Evolutionary conservation across 108 stramenopile species (phyloP), one percentile per base, ranked within the genome.

Genomic region (Stephanodiscus triporus): DNA sequence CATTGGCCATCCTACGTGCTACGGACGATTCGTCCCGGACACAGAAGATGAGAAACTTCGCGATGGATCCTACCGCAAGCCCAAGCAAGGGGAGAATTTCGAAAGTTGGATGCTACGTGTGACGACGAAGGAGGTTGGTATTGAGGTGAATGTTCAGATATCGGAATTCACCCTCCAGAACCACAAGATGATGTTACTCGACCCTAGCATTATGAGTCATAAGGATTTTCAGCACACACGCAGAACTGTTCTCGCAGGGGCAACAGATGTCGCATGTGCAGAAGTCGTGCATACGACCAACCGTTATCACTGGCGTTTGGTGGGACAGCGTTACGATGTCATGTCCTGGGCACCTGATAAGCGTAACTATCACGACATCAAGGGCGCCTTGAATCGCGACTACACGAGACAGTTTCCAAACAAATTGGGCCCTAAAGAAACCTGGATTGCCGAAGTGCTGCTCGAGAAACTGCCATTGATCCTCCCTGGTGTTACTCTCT

Each of bases 151-250:
- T 73, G 75, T 97, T 19, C 98, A 99, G 73, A 88, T 98, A 16
- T 96, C 96, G 56, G 98, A 99, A 77, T 98, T 98, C 78, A 98
- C 98, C 4, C 83, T 99, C 32, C 97, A 98, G 69, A 96, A 97
- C 69, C 98, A 98, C 87, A 95, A 97, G 66, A 97, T 98, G 95
- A 89, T 93, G 47, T 74, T 98, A 30, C 88, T 99, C 8, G 97
- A 98, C 70, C 86, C 82, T 4, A 85, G 92, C 45, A 93, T 99
- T 26, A 77, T 95, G 76, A 89, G 89, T 14, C 91, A 97, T 78
- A 87, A 76, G 9, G 98, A 97, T 73, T 98, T 99, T 74, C 75
- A 76, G 23, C 67, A 82, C 36, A 85, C 87, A 10, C 78, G 83
- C 17, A 80, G 75, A 62, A 75, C 78, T 10, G 89, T 86, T 11